These are phyloP conservation scores for Candida tetrigidarum DNA, from an alignment of 1,139 yeast genomes.

Conservation along the genomic window DNA sequence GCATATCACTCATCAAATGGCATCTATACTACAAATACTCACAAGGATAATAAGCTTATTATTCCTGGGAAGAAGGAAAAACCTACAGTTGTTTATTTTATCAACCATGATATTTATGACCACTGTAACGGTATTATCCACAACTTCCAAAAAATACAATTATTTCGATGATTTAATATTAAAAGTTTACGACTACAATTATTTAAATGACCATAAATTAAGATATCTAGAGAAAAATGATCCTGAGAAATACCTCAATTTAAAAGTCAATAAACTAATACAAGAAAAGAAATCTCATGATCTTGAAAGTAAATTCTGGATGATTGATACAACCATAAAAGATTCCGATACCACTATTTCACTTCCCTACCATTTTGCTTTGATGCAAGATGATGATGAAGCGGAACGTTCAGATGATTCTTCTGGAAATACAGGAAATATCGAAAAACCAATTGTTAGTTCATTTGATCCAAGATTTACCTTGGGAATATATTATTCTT, in stretches of 20 bases:
- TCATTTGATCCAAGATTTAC: slow-evolving; percentile 58
- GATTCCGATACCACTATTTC: slow-evolving; percentile 20
- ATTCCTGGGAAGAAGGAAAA: slow-evolving; percentile 9
- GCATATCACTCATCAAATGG: not conserved
- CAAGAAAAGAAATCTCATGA: slow-evolving; percentile 24
- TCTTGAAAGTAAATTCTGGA: slow-evolving; percentile 36
- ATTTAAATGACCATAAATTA: slow-evolving; percentile 1
- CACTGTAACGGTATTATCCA: not conserved
- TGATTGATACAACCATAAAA: slow-evolving; percentile 25
- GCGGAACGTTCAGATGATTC: too few relatives aligned
- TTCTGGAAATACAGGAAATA: not conserved
- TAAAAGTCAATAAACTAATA: slow-evolving; percentile 22
- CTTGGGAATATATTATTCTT: slow-evolving; percentile 42
- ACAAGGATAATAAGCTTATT: slow-evolving; percentile 3
- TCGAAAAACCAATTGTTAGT: slow-evolving; percentile 28
- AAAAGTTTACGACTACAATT: slow-evolving; percentile 12
- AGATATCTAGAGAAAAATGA: slow-evolving; percentile 13
- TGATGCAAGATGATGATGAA: slow-evolving; percentile 15
- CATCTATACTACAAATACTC: not conserved
- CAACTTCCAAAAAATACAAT: slow-evolving; percentile 6
- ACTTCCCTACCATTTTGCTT: slow-evolving; percentile 28
- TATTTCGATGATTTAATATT: slow-evolving; percentile 16
- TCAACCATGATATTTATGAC: slow-evolving; percentile 4
- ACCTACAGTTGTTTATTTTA: slow-evolving; percentile 9
- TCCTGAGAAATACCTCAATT: slow-evolving; percentile 26